Conservation (phyloP, 2,329 filamentous ascomycete genomes). For the Thermothelomyces thermophilus region DNA sequence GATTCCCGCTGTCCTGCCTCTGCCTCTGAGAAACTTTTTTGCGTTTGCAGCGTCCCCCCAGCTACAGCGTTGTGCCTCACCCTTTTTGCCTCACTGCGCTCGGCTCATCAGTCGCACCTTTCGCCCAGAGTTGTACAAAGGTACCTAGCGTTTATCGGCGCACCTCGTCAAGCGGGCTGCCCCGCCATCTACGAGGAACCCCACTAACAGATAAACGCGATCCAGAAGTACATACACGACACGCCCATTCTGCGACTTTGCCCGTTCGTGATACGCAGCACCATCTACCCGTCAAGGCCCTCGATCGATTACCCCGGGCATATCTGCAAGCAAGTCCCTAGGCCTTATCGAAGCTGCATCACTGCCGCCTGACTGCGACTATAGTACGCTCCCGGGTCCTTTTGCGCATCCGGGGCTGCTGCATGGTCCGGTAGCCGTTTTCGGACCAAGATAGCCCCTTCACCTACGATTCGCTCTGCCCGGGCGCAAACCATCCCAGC, state of each 20-base stretch:
- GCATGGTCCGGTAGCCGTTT: neutral
- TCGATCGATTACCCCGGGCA: conserved; percentile 7
- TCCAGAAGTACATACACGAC: conserved; percentile 21
- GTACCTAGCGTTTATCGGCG: conserved; percentile 20
- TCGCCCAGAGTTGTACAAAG: conserved; percentile 1
- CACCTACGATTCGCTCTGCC: no score
- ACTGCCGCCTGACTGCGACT: neutral
- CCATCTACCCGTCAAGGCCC: conserved; percentile 21
- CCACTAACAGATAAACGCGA: conserved; percentile 29
- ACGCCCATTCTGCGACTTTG: conserved; percentile 23
- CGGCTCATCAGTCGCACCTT: conserved; percentile 2
- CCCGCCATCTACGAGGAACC: conserved; percentile 26
- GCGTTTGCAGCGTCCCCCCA: conserved; percentile 4
- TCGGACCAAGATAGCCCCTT: conserved; percentile 5
- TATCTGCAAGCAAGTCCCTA: neutral
- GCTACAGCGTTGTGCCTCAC: neutral
- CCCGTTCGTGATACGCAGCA: conserved; percentile 17
- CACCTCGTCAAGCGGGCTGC: conserved; percentile 22
- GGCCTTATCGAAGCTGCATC: neutral
- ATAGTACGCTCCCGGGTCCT: no score
- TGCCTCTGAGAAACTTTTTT: neutral
- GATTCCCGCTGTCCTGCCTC: neutral
- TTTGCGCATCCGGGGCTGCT: no score
- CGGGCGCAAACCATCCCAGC: no score
- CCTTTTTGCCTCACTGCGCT: conserved; percentile 1